A percentile compares a stretch with the other conserved stretches of the same genome.
phyloP scores from a whole-genome alignment of 495 filamentous ascomycete species.

The Astrothelium macrocarpum region DNA sequence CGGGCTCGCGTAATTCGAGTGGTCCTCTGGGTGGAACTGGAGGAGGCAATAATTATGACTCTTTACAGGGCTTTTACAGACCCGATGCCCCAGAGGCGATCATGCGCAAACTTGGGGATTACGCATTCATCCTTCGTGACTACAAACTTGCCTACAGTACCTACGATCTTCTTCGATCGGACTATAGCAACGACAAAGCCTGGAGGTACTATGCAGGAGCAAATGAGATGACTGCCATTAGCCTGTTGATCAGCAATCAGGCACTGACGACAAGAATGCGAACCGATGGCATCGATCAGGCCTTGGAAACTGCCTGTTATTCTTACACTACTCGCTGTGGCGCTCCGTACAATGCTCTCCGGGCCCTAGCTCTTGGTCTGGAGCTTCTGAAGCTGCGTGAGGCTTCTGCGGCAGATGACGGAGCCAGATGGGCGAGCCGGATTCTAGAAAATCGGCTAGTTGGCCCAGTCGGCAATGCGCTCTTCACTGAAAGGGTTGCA shows the following conservation, averaged over 20 bases:
- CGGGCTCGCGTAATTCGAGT: conserved; percentile 39
- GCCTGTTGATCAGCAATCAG: conserved; percentile 63
- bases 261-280: conserved; percentile 61
- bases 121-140: conserved; percentile 90
- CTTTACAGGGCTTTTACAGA: conserved; percentile 65
- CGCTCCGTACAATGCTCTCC: conserved; percentile 62
- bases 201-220: conserved; percentile 91
- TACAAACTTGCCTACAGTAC: conserved; percentile 85
- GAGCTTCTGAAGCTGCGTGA: conserved; percentile 75
- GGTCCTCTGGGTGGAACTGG: conserved; percentile 23
- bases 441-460: conserved; percentile 68
- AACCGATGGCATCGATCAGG: conserved; percentile 68
- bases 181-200: conserved; percentile 90
- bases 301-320: conserved; percentile 80
- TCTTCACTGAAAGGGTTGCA: conserved; percentile 75
- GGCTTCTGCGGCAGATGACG: conserved; percentile 71
- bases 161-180: conserved; percentile 77
- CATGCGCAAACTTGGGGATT: conserved; percentile 89
- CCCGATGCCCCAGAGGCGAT: conserved; percentile 76
- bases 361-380: conserved; percentile 63
- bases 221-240: conserved; percentile 85
- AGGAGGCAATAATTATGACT: conserved; percentile 63
- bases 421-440: conserved; percentile 71
- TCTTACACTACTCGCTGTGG: conserved; percentile 81
- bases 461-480: conserved; percentile 62